A percentile compares a stretch with the other conserved stretches of the same genome.
Conservation (phyloP, 768 basidiomycete genomes). For the Tylopilus balloui region DNA sequence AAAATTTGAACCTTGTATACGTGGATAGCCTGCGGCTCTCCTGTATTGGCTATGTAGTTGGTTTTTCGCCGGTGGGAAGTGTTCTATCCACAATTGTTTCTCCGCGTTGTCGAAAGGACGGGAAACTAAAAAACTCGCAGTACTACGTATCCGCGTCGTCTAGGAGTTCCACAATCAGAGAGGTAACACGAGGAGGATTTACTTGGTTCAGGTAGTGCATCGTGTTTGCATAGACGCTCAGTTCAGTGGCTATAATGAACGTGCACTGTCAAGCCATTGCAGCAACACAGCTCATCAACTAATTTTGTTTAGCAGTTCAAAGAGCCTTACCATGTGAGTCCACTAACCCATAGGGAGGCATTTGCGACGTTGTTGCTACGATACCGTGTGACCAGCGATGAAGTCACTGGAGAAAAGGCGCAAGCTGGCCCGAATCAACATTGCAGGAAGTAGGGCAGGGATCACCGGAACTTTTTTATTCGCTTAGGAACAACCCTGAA, state of each 20-base stretch:
- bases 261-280: background rate
- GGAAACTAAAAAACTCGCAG: background rate
- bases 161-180: background rate
- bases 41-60: background rate
- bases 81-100: background rate
- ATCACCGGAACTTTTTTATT: background rate
- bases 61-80: background rate
- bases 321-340: background rate
- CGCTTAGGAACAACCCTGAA: background rate
- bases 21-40: background rate
- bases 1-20: slow-evolving; percentile 4
- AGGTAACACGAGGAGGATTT: background rate
- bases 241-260: background rate
- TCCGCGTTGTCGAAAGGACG: background rate
- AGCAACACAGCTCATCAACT: background rate
- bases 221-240: background rate
- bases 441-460: background rate
- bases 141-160: too few relatives aligned
- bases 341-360: background rate
- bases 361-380: background rate
- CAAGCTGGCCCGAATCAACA: background rate
- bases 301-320: too few relatives aligned
- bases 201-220: background rate
- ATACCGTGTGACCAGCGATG: background rate
- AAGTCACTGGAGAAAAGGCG: background rate